Percentiles rank a stretch among this genome's conserved stretches.
Evolutionary conservation across 768 basidiomycete genomes (phyloP).

Genomic region (Suillus fuscotomentosus): DNA sequence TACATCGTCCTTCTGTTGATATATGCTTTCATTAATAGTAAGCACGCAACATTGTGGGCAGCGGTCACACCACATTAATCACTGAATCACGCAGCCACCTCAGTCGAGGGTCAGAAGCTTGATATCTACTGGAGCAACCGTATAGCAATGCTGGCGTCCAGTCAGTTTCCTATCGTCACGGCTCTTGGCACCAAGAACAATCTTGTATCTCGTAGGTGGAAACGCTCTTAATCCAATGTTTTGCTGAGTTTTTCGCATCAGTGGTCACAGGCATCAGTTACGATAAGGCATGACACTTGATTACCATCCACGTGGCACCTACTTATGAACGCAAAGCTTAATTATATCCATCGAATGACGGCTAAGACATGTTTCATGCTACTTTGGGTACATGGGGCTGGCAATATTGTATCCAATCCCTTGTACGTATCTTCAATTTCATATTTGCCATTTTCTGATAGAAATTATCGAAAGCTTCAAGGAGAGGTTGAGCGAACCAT

Average conservation of each 20-base stretch:
- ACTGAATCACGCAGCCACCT: conserved; percentile 3
- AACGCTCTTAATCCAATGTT: not conserved
- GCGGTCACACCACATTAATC: not conserved
- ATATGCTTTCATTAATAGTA: conserved; percentile 47
- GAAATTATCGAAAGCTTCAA: not conserved
- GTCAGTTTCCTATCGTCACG: conserved; percentile 42
- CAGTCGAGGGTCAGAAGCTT: conserved; percentile 1
- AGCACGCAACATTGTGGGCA: conserved; percentile 14
- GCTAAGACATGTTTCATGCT: conserved; percentile 47
- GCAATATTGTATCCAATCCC: conserved; percentile 5
- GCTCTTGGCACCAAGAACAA: conserved; percentile 52
- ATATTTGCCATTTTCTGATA: not conserved
- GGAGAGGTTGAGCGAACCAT: conserved; percentile 6
- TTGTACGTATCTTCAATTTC: conserved; percentile 6
- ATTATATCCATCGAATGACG: conserved; percentile 46
- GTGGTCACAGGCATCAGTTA: conserved; percentile 28
- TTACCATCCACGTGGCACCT: not conserved
- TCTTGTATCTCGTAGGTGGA: conserved; percentile 34
- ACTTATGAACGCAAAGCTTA: conserved; percentile 28
- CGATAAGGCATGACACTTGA: conserved; percentile 20
- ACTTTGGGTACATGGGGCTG: conserved; percentile 46
- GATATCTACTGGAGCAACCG: conserved; percentile 28
- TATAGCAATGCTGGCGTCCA: conserved; percentile 30
- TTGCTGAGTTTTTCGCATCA: not conserved
- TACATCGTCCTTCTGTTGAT: conserved; percentile 46